Evolutionary conservation across 1,284 basidiomycete species (phyloP).

Genomic region (Rhizopogon hawkerae): DNA sequence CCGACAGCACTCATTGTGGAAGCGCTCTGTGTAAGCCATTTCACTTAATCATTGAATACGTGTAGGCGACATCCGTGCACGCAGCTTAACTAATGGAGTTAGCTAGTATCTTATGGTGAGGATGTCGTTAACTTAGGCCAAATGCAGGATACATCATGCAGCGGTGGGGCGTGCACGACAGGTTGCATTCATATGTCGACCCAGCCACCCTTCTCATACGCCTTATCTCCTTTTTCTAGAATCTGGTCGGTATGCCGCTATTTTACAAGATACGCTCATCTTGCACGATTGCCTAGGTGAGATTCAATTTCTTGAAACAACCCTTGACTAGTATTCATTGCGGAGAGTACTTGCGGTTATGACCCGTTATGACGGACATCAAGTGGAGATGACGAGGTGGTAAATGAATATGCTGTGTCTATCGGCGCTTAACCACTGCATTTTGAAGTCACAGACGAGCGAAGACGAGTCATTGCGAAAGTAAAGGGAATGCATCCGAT

Average conservation of each 20-base stretch:
- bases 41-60: no score
- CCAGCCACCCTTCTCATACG: constrained; percentile 9
- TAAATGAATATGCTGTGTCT: constrained; percentile 6
- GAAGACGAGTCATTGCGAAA: no score
- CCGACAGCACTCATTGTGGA: no score
- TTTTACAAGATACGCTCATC: constrained; percentile 8
- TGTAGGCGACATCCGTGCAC: no score
- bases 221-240: constrained; percentile 18
- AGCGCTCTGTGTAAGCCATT: no score
- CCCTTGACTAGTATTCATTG: constrained; percentile 3
- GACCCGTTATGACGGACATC: constrained; percentile 11
- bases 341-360: constrained; percentile 8
- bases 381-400: constrained; percentile 14
- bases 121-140: constrained; percentile 4
- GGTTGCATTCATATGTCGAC: constrained; percentile 18
- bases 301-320: constrained; percentile 6
- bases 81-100: no score
- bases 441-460: no score
- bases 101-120: no score
- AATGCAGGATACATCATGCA: constrained; percentile 6
- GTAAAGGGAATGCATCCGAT: no score
- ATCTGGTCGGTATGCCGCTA: constrained; percentile 10
- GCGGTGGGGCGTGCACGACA: constrained; percentile 6
- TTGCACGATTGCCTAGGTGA: constrained; percentile 10
- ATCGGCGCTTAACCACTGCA: background rate